These are phyloP conservation scores for Ganoderma multipileum DNA, from an alignment of 1,284 basidiomycete species.

Conservation along the genomic window DNA sequence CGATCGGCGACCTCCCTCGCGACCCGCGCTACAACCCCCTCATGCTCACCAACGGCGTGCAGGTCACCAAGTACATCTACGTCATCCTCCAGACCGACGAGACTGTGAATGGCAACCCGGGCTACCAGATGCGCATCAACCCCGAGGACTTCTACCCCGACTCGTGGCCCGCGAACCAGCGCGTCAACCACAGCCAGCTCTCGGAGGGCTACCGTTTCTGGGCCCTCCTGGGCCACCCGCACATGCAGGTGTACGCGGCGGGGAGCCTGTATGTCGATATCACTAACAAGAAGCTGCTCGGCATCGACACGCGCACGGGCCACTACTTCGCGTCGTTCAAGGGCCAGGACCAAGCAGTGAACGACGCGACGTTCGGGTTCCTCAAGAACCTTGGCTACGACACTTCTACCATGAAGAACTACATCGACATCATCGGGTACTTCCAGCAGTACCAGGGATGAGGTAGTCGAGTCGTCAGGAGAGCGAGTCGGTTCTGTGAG, in stretches of 20 bases:
- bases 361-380: constrained; percentile 1
- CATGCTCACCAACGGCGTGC: background rate
- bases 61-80: constrained; percentile 5
- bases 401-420: background rate
- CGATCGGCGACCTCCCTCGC: background rate
- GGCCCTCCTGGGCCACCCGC: background rate
- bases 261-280: constrained; percentile 1
- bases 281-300: background rate
- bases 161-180: background rate
- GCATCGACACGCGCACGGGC: constrained; percentile 5
- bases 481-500: no score
- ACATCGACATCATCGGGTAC: background rate
- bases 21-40: constrained; percentile 1
- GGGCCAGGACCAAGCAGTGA: constrained; percentile 1
- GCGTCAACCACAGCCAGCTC: background rate
- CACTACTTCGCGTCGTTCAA: background rate
- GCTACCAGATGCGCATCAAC: constrained; percentile 2
- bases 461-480: background rate
- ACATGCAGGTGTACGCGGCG: constrained; percentile 4
- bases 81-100: constrained; percentile 4
- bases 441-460: background rate
- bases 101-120: background rate
- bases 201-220: constrained; percentile 1
- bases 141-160: constrained; percentile 4
- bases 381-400: background rate